Base-by-base conservation (phyloP, 352 stramenopile genomes). In the Peronospora farinosa region DNA sequence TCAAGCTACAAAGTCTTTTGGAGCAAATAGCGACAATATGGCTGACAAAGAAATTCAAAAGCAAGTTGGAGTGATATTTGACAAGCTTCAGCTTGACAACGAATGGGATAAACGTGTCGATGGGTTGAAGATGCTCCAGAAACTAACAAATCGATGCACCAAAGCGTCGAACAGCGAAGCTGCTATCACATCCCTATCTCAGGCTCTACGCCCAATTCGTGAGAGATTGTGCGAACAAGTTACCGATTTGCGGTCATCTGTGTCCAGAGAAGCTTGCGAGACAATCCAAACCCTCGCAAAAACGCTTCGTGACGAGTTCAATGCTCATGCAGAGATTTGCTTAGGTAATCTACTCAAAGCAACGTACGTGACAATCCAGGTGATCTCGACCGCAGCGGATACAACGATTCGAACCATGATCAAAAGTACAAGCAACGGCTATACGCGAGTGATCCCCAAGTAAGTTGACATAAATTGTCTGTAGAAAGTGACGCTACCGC, bases 331-430 rank as follows among this genome's bases (percentile, higher is more conserved):
- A n/a, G 83, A 93, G 25, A 69, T 71, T 40, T 90, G 67, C 55
- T 65, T 90, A 25, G 69, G 54, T 1, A 81, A 73, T 40, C 35
- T 92, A n/a, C 51, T 93, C 23, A 93, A 93, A 51, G 74, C 76
- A 11, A 90, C 80, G n/a, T 89, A 84, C 41, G 78, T 93, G n/a
- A 93, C 80, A 19, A 93, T 93, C 15, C 74, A 87, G 51, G 73
- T 93, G 23, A 84, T 93, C 25, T 90, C 83, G 16, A 89, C 78
- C 5, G 53, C 83, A 33, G 81, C 83, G 3, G 74, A 92, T 43
- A 61, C 72, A 12, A 88, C 67, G 1, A 82, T 93, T 44, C 76
- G 74, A 43, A 72, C 60, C 2, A 78, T 93, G n/a, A 79, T 93
- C 27, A 61, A 83, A 40, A 88, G 78, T 57, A 89, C 79, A 0